A percentile compares a stretch with the other conserved stretches of the same genome.
phyloP scores from a whole-genome alignment of 352 stramenopile species.

The Pythium coloratum region DNA sequence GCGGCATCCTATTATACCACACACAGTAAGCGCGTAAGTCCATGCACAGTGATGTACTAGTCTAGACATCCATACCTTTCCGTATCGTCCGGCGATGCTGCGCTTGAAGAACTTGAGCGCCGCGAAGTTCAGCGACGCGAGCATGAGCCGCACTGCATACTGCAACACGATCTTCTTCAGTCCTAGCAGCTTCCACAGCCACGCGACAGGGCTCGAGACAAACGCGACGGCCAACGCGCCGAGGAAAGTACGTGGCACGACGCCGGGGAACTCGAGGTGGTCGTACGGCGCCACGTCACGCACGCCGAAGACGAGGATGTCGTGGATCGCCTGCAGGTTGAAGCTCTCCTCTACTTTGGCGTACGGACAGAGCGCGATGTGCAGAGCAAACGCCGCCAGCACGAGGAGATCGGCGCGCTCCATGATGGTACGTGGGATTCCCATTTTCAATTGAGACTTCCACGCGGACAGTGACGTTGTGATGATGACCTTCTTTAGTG shows the following conservation, averaged over 20 bases:
- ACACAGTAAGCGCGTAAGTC: not conserved
- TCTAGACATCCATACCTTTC: slow-evolving; percentile 28
- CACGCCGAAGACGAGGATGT: slow-evolving; percentile 87
- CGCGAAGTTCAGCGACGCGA: slow-evolving; percentile 58
- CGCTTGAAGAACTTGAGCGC: slow-evolving; percentile 67
- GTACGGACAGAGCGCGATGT: slow-evolving; percentile 66
- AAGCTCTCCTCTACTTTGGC: slow-evolving; percentile 98
- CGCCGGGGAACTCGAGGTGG: slow-evolving; percentile 97
- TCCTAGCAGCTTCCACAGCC: slow-evolving; percentile 17
- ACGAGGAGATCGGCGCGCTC: slow-evolving; percentile 38
- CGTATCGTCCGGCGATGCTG: slow-evolving; percentile 55
- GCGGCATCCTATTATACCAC: slow-evolving; percentile 35
- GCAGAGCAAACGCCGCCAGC: slow-evolving; percentile 37
- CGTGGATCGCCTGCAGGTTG: slow-evolving; percentile 97
- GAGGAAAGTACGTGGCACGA: slow-evolving; percentile 98
- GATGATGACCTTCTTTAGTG: not conserved
- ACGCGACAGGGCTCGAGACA: slow-evolving; percentile 45
- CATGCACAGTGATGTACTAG: not conserved
- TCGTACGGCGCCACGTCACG: slow-evolving; percentile 84
- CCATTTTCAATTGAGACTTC: not conserved
- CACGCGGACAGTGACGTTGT: not conserved
- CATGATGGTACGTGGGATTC: slow-evolving; percentile 2
- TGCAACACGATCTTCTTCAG: slow-evolving; percentile 60
- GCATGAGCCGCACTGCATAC: slow-evolving; percentile 51
- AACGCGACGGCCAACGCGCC: slow-evolving; percentile 73